These are phyloP conservation scores for Brassica juncea DNA, from an alignment of 345 rosid genomes.

Conservation along the genomic window DNA sequence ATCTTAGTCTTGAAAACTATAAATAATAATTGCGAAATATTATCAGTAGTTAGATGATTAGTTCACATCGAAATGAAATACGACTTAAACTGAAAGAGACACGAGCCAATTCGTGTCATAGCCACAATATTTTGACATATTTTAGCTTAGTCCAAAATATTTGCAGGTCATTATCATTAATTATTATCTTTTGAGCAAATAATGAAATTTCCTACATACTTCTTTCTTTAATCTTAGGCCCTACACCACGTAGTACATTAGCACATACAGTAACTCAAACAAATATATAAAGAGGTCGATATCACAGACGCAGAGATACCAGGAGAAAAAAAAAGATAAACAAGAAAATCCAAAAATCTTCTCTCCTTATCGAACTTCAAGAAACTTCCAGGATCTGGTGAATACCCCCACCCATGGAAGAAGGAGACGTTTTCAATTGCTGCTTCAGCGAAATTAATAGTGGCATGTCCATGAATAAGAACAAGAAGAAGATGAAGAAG, in stretches of 20 bases:
- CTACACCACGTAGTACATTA: slow-evolving; percentile 1
- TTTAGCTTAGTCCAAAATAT: slow-evolving; percentile 9
- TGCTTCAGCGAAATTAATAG: slow-evolving; percentile 25
- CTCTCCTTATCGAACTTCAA: slow-evolving; percentile 17
- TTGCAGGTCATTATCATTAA: slow-evolving; percentile 5
- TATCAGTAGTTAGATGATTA: slow-evolving; percentile 30
- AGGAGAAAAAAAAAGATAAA: background rate
- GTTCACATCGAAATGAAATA: slow-evolving; percentile 31
- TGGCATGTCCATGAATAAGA: slow-evolving; percentile 41
- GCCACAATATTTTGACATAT: slow-evolving; percentile 20
- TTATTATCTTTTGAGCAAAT: background rate
- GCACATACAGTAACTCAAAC: slow-evolving; percentile 16
- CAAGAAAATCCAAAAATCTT: slow-evolving; percentile 7
- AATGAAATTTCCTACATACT: background rate
- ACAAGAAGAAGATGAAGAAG: slow-evolving; percentile 30
- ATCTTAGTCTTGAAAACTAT: background rate
- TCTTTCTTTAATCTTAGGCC: background rate
- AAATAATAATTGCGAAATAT: slow-evolving; percentile 9
- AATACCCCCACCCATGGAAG: slow-evolving; percentile 15
- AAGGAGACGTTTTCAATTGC: slow-evolving; percentile 7
- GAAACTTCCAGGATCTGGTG: slow-evolving; percentile 25
- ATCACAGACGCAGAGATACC: slow-evolving; percentile 22
- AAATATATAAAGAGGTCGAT: slow-evolving; percentile 33
- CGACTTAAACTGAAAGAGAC: slow-evolving; percentile 34
- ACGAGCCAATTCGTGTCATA: slow-evolving; percentile 36